phyloP scores from a whole-genome alignment of 2,329 filamentous ascomycete species.

The Xylariaceae sp. region DNA sequence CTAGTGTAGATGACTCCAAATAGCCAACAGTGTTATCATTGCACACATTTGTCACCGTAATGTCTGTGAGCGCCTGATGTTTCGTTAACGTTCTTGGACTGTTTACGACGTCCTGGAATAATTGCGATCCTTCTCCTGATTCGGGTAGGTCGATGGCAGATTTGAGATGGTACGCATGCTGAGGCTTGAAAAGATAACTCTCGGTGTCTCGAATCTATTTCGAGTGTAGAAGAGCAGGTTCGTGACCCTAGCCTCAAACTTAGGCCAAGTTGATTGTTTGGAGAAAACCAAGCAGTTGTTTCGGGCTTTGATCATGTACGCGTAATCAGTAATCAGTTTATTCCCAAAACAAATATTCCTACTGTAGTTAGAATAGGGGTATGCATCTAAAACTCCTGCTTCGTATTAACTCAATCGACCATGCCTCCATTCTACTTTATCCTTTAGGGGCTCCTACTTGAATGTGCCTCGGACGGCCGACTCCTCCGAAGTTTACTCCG shows the following conservation, averaged over 20 bases:
- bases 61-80: background rate
- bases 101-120: background rate
- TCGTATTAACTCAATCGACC: too few species aligned
- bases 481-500: constrained; percentile 3
- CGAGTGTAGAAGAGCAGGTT: background rate
- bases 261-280: background rate
- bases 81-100: background rate
- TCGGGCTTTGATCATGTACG: background rate
- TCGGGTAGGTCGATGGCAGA: background rate
- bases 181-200: background rate
- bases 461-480: background rate
- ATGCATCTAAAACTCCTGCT: background rate
- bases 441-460: too few species aligned
- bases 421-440: too few species aligned
- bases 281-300: background rate
- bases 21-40: background rate
- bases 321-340: background rate
- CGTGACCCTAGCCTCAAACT: background rate
- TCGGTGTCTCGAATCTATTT: background rate
- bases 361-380: background rate
- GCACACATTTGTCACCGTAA: background rate
- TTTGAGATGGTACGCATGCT: background rate
- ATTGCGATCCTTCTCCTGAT: background rate
- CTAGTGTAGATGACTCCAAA: background rate
- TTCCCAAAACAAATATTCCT: background rate